A percentile compares a stretch with the other conserved stretches of the same genome.
Conservation (phyloP, 257 asterid species). For the Solanum bulbocastanum region DNA sequence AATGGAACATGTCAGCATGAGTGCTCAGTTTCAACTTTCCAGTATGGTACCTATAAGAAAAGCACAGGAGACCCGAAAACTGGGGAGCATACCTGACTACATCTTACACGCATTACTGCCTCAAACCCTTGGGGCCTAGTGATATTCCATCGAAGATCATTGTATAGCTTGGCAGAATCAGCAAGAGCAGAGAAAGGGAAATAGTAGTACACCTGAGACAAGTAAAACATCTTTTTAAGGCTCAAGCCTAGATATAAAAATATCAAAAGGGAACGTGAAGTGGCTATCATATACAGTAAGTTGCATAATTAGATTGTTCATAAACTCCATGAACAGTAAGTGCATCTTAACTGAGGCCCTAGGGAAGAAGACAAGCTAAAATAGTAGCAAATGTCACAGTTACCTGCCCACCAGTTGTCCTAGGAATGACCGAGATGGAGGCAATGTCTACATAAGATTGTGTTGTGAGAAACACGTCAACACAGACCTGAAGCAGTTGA, state of each 20-base stretch:
- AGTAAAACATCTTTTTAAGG: background rate
- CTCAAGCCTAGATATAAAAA: background rate
- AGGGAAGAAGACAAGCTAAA: background rate
- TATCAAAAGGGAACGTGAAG: background rate
- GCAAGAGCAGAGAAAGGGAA: conserved; percentile 93
- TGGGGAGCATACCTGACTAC: conserved; percentile 74
- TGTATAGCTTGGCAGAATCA: conserved; percentile 88
- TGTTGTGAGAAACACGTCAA: conserved; percentile 89
- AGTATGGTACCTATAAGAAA: background rate
- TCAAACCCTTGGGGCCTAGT: conserved; percentile 97
- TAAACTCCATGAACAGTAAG: background rate
- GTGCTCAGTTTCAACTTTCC: background rate
- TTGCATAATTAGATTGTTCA: background rate
- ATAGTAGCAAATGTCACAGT: background rate
- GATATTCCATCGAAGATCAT: conserved; percentile 98
- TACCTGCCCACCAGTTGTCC: conserved; percentile 99
- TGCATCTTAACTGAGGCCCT: background rate
- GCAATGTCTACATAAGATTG: conserved; percentile 91
- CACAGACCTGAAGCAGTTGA: conserved; percentile 63
- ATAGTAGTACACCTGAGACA: conserved; percentile 72
- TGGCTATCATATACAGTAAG: background rate
- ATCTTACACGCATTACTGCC: conserved; percentile 99
- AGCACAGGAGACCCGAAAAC: conserved; percentile 5
- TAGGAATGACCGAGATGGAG: conserved; percentile 84
- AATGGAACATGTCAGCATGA: background rate